Base-by-base conservation (phyloP, 2,329 filamentous ascomycete species). In the Graphilbum sp. region DNA sequence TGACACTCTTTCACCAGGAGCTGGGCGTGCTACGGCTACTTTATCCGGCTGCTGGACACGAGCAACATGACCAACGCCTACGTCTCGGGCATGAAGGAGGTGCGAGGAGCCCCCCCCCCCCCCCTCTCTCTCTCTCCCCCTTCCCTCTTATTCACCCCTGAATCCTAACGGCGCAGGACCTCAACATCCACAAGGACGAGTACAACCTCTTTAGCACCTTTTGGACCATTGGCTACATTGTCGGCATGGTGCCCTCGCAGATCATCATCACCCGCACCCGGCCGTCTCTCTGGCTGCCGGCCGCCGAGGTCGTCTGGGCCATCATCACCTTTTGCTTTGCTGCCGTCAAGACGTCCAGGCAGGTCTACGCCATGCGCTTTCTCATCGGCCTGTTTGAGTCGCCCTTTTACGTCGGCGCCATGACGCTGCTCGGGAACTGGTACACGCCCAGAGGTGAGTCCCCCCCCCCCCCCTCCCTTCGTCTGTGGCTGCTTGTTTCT, bases 381-480 rank as follows among this genome's bases (percentile, higher is more conserved):
- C 16, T 35, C 7, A n/a, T 35, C 41, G 34, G 34, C 9, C 5
- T 35, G 3, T n/a, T 21, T 13, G 33, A 35, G 20, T 35, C 33
- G 4, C 33, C 42, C n/a, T 47, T 46, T 37, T 45, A 43, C 38
- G 44, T 44, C 5, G 45, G 45, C 15, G 44, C 42, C 21, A 32
- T 46, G 6, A 45, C 46, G 31, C 37, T 47, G 19, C 41, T 46
- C 16, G 33, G 37, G 30, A 32, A 25, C 13, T 41, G 38, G 35
- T 43, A 43, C 19, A 35, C 36, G 18, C 36, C 30, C 3, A 36
- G 37, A 5, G 31, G 31, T 32, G 11, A 19, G 16, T 18, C 11
- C n/a, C n/a, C n/a, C n/a, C n/a, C n/a, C n/a, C n/a, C n/a, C n/a
- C n/a, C n/a, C n/a, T n/a, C n/a, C n/a, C n/a, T n/a, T n/a, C n/a